Percentiles rank a stretch among this genome's conserved stretches.
These are phyloP conservation scores for Ceratorhiza oryzae-sativae DNA, from an alignment of 1,284 basidiomycete genomes.

Conservation along the genomic window DNA sequence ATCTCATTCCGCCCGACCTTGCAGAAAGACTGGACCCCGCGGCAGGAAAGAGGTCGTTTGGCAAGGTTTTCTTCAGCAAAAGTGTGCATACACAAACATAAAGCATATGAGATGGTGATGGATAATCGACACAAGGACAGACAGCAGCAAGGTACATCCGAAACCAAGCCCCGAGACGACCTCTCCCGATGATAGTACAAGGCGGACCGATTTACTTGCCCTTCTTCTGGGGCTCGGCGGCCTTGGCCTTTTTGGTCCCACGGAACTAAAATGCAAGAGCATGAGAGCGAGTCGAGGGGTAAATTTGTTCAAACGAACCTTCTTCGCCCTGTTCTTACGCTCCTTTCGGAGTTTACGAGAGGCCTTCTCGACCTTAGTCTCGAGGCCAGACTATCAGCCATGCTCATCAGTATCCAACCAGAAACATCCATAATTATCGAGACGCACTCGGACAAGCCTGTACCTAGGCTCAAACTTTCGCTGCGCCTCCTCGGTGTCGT, in stretches of 20 bases:
- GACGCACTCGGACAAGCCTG: slow-evolving; percentile 90
- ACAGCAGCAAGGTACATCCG: background rate
- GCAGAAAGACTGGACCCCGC: background rate
- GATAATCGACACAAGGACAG: too few species aligned
- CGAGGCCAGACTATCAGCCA: slow-evolving; percentile 75
- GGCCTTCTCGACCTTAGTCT: slow-evolving; percentile 85
- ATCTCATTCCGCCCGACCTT: background rate
- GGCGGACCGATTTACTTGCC: slow-evolving; percentile 66
- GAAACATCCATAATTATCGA: background rate
- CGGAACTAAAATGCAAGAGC: slow-evolving; percentile 65
- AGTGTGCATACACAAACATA: slow-evolving; percentile 16
- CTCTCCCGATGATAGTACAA: slow-evolving; percentile 12
- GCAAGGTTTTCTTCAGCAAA: slow-evolving; percentile 23
- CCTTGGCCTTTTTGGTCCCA: slow-evolving; percentile 93
- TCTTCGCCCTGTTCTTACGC: slow-evolving; percentile 99
- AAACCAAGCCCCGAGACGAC: slow-evolving; percentile 12
- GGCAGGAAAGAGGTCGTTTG: slow-evolving; percentile 10
- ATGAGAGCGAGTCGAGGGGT: background rate
- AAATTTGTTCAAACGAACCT: slow-evolving; percentile 61
- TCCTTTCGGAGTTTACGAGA: slow-evolving; percentile 99
- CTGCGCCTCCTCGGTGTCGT: slow-evolving; percentile 95
- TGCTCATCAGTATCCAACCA: too few species aligned
- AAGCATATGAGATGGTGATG: slow-evolving; percentile 21
- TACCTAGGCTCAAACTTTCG: slow-evolving; percentile 98
- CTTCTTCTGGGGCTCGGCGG: slow-evolving; percentile 87